These are phyloP conservation scores for Obba rivulosa DNA, from an alignment of 768 basidiomycete genomes.

Conservation along the genomic window DNA sequence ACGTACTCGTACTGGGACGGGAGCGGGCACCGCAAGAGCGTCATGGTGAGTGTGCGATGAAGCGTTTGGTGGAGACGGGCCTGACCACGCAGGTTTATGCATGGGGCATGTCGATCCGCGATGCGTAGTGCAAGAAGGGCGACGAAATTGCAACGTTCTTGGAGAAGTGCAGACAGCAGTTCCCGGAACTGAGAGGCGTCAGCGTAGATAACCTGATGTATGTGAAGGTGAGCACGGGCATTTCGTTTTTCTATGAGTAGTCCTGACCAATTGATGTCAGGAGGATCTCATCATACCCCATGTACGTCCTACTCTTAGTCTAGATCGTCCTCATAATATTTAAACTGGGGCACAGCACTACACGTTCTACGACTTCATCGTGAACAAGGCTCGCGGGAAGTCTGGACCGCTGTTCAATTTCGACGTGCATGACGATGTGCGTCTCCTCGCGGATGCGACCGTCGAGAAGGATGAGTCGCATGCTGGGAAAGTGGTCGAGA, in stretches of 20 bases:
- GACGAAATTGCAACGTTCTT: conserved; percentile 84
- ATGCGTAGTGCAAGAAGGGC: conserved; percentile 88
- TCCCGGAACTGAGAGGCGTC: conserved; percentile 85
- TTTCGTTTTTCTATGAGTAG: background rate
- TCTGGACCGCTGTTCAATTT: conserved; percentile 98
- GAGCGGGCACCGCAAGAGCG: conserved; percentile 91
- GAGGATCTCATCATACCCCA: conserved; percentile 98
- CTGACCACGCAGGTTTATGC: conserved; percentile 21
- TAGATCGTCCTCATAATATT: background rate
- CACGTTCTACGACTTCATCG: conserved; percentile 97
- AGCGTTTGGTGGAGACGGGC: background rate
- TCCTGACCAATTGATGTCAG: conserved; percentile 32
- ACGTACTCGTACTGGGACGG: conserved; percentile 99
- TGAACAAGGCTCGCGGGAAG: conserved; percentile 98
- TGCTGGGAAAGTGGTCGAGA: conserved; percentile 96
- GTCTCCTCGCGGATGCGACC: conserved; percentile 89
- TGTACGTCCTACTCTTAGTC: conserved; percentile 38
- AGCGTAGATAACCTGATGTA: conserved; percentile 98
- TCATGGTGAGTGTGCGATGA: conserved; percentile 54
- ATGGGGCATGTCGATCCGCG: conserved; percentile 4
- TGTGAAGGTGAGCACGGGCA: conserved; percentile 63
- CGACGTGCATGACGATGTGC: conserved; percentile 98
- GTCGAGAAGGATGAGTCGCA: conserved; percentile 98
- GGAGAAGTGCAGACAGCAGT: conserved; percentile 89
- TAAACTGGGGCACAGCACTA: conserved; percentile 58